A percentile compares a stretch with the other conserved stretches of the same genome.
phyloP scores from a whole-genome alignment of 129 eudicot genomes.

The Pulicaria dysenterica region DNA sequence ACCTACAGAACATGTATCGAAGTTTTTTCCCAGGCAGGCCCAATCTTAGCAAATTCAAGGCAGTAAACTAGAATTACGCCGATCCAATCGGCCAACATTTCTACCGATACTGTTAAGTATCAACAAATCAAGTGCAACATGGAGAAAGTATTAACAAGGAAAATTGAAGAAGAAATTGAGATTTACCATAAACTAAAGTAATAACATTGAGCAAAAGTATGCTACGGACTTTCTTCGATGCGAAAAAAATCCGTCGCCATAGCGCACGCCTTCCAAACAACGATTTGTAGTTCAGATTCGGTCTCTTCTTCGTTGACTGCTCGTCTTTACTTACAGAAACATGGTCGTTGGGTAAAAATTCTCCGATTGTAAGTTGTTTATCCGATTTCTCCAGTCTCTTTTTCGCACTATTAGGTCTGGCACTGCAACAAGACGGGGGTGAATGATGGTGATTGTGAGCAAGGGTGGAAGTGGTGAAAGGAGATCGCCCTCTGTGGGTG shows the following conservation, averaged over 20 bases:
- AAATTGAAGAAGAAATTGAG: slow-evolving; percentile 15
- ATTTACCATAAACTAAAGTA: slow-evolving; percentile 71
- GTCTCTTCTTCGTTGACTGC: slow-evolving; percentile 9
- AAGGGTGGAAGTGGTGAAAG: slow-evolving; percentile 13
- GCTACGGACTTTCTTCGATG: slow-evolving; percentile 76
- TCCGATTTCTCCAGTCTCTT: slow-evolving; percentile 28
- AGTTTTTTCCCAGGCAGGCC: not conserved
- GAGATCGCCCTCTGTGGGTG: slow-evolving; percentile 31
- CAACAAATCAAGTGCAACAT: too few species aligned
- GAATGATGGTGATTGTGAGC: slow-evolving; percentile 25
- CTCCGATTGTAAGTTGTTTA: slow-evolving; percentile 21
- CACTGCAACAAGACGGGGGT: slow-evolving; percentile 32
- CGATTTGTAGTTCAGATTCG: slow-evolving; percentile 40
- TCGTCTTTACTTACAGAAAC: slow-evolving; percentile 20
- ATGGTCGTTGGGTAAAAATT: slow-evolving; percentile 24
- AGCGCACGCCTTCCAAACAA: slow-evolving; percentile 51
- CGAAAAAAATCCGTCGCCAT: slow-evolving; percentile 60
- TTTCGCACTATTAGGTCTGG: slow-evolving; percentile 27
- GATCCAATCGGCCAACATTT: not conserved
- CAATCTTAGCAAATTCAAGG: not conserved
- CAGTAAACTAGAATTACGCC: slow-evolving; percentile 3
- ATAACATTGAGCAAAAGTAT: slow-evolving; percentile 74
- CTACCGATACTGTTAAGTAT: not conserved
- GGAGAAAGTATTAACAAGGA: not conserved
- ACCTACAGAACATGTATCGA: not conserved